Conservation (phyloP, 257 asterid genomes). For the Gentiana straminea region DNA sequence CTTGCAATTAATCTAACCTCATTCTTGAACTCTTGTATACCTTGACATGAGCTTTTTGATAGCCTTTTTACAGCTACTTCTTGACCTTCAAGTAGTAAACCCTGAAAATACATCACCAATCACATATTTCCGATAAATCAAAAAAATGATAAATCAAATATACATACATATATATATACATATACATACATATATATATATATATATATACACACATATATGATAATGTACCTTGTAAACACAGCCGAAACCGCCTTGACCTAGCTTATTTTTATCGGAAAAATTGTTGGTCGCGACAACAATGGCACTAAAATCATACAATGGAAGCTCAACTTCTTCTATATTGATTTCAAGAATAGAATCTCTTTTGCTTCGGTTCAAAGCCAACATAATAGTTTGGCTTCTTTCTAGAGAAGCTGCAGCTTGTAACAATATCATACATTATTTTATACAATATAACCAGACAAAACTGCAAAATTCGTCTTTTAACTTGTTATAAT, state of each 20-base stretch:
- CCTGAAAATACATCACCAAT: conserved; percentile 14
- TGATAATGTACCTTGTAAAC: conserved; percentile 59
- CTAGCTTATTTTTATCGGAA: conserved; percentile 49
- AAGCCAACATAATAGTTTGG: conserved; percentile 39
- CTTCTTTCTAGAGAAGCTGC: conserved; percentile 62
- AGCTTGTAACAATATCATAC: conserved; percentile 3
- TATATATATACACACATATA: too few relatives aligned
- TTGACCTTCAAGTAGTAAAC: conserved; percentile 24
- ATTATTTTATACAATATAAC: neutral
- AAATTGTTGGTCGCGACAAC: conserved; percentile 50
- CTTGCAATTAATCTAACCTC: conserved; percentile 32
- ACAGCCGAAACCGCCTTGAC: conserved; percentile 83
- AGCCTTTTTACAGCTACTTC: conserved; percentile 45
- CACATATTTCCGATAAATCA: neutral
- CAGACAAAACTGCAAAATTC: too few relatives aligned
- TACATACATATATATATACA: too few relatives aligned
- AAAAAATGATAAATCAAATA: too few relatives aligned
- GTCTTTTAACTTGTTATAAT: too few relatives aligned
- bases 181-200: too few relatives aligned
- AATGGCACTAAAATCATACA: conserved; percentile 40
- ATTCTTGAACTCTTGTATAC: conserved; percentile 32
- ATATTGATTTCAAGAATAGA: conserved; percentile 31
- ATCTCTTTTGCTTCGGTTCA: conserved; percentile 42
- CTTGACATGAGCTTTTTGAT: conserved; percentile 38
- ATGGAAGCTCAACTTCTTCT: conserved; percentile 68